Base-by-base conservation (phyloP, 2,329 filamentous ascomycete species). In the Alternaria consortialis region DNA sequence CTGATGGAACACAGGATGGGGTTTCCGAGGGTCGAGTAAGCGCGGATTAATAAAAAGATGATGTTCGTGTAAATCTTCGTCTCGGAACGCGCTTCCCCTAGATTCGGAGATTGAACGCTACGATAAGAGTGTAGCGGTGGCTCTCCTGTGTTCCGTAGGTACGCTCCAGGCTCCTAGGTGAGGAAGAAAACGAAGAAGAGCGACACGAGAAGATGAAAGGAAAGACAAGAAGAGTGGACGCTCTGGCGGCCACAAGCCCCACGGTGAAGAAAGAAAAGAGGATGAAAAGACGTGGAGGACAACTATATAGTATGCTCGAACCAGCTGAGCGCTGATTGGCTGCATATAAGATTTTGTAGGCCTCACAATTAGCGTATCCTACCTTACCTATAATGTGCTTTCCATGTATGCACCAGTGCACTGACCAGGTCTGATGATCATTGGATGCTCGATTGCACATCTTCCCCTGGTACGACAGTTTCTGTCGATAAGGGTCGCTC, bases 181-280 rank as follows among this genome's bases (percentile, higher is more conserved):
- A n/a, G 23, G 15, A 36, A 39, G 32, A 27, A 36, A 31, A 44
- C 25, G 31, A 44, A 60, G 31, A 55, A 60, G 52, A 55, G 31
- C 37, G 42, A 25, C 12, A 32, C 46, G n/a, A 53, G 48, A 48
- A 11, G 56, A 58, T 32, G 29, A 23, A 34, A 46, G 15, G 23
- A 37, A 34, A 32, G 44, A 42, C 23, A 43, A 50, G 55, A 60
- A 9, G 44, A 55, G 37, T 44, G 51, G 20, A 50, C 34, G 42
- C 36, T 44, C 25, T 31, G 57, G 44, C 17, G 51, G 51, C 44
- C 34, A 46, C 51, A 44, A 44, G 36, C 57, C 44, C 57, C 51
- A 44, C 44, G 57, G 57, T 55, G 51, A 50, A 44, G 44, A 55
- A 60, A 37, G 50, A 55, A 55, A 51, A 44, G n/a, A 20, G n/a